Evolutionary conservation across 768 basidiomycete genomes (phyloP), one percentile per base, ranked within the genome.

Genomic region (Royoungia palumana): DNA sequence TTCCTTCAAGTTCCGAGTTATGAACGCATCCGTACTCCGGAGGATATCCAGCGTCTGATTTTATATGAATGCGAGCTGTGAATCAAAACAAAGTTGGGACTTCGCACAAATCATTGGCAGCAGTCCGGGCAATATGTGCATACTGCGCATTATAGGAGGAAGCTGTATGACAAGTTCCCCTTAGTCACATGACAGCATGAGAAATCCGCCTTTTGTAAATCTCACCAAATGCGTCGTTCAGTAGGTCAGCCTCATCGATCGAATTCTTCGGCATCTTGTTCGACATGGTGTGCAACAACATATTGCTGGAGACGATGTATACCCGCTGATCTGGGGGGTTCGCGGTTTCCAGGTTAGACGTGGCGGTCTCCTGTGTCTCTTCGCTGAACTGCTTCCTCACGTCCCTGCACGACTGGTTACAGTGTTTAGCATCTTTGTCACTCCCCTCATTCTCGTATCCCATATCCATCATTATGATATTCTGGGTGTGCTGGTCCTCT

Each of bases 401-500:
- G 0, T 39, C 39, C 2, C 44, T 47, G 34, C 52, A 51, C 10
- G 56, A 28, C 20, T n/a, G 47, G n/a, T 49, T 20, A 11, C 42
- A 44, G 3, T 35, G 39, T 6, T 49, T 41, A 7, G 16, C 19
- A 24, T 35, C 60, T 16, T 64, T 54, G 2, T 52, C 55, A n/a
- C 42, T 50, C 16, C 35, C 56, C 0, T 64, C 61, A 19, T 46
- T 51, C 4, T 64, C 49, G 19, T 64, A 62, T 0, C 60, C 62
- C 47, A 38, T 61, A 1, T 65, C 58, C 17, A 0, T 55, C 64
- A 0, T 55, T 61, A 64, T 60, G 30, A 51, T 5, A n/a, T 64
- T 64, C 19, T 37, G 41, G 24, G 63, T 62, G 30, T 68, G 64
- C 17, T 59, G 62, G 44, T 71, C 69, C 0, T 71, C 61, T 42